Base-by-base conservation (phyloP, 2,329 filamentous ascomycete genomes). In the Elsinoe ampelina region DNA sequence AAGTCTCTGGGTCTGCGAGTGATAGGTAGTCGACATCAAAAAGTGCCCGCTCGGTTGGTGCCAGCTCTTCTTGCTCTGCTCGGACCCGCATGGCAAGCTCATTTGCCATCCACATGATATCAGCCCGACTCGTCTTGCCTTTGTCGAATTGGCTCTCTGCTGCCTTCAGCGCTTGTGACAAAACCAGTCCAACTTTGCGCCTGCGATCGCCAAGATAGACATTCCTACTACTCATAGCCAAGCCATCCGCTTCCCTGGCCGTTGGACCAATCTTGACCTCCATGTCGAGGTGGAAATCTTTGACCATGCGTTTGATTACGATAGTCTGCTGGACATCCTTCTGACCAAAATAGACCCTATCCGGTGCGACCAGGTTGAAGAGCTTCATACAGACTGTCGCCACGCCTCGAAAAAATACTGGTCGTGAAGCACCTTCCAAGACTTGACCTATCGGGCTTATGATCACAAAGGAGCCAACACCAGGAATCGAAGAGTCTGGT, bases 251-350 rank as follows among this genome's bases (percentile, higher is more conserved):
- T 60, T 95, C 91, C 52, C 93, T 80, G 58, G 82, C 76, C 0
- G 93, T 98, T 0, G 82, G 77, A 5, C 85, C 82, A 55, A 97
- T 79, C 32, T 84, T 78, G 7, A 97, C 82, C 19, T 87, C 76
- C 2, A 83, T 86, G 38, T 87, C 82, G 39, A 97, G 71, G 68
- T 90, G 83, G 62, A 98, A 91, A 70, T 98, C 93, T 62, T 83
- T 79, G 32, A 96, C 87, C 81, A 98, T 84, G 43, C 87, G 83
- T 65, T 82, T 84, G 65, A 98, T 87, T 10, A 98, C 81, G 15
- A 95, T 87, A 0, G 90, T 95, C 73, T 98, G 93, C 75, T 98
- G 93, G 17, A 96, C 83, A 70, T 98, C 93, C 74, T 98, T 98
- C 71, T 97, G 93, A 3, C 93, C 93, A 75, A 98, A 96, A 73